phyloP scores from a whole-genome alignment of 1,139 yeast species.

The Hansenula sp. region DNA sequence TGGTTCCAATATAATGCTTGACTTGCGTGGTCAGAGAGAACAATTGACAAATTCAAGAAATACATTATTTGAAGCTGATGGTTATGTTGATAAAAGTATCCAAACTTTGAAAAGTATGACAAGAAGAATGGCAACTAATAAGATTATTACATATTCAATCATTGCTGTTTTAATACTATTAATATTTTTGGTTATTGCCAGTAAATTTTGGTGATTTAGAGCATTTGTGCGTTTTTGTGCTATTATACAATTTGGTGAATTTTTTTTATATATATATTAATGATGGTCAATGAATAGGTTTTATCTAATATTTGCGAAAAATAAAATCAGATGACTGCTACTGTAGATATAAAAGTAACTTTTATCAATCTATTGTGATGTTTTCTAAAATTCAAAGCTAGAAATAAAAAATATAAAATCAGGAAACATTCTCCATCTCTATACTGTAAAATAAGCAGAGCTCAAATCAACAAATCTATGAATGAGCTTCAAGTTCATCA shows the following conservation, averaged over 20 bases:
- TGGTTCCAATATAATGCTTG: constrained; percentile 88
- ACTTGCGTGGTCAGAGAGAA: constrained; percentile 89
- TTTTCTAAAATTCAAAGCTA: too few relatives aligned
- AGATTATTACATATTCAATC: constrained; percentile 90
- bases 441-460: too few relatives aligned
- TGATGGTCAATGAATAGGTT: not conserved
- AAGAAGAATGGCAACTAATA: constrained; percentile 91
- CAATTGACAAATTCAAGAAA: constrained; percentile 83
- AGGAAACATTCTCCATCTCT: not conserved
- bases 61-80: constrained; percentile 85
- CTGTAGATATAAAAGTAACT: not conserved
- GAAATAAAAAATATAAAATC: not conserved
- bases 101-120: constrained; percentile 90
- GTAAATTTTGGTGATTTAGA: constrained; percentile 70
- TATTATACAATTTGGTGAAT: not conserved
- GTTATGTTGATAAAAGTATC: constrained; percentile 86
- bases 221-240: too few relatives aligned
- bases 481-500: constrained; percentile 56
- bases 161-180: constrained; percentile 82
- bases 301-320: too few relatives aligned
- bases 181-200: constrained; percentile 79
- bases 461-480: constrained; percentile 2
- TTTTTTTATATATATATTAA: not conserved
- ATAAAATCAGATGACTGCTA: not conserved
- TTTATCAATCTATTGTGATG: too few relatives aligned